These are phyloP conservation scores for Schoenoplectus tabernaemontani DNA, from an alignment of 202 grass and related monocot species.

Conservation along the genomic window DNA sequence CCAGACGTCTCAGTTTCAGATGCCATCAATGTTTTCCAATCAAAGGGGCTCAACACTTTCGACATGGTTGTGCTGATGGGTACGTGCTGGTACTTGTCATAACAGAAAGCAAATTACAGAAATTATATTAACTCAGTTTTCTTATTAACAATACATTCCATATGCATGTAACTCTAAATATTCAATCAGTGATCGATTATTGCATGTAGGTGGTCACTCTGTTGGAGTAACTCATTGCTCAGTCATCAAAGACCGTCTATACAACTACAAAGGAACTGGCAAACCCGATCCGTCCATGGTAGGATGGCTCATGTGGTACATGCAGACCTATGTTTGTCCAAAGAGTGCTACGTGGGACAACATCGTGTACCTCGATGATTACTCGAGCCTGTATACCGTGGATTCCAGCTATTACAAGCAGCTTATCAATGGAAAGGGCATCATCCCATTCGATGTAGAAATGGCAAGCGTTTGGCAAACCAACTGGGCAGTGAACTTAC, in stretches of 20 bases:
- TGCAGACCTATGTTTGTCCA: slow-evolving; percentile 40
- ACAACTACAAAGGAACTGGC: slow-evolving; percentile 31
- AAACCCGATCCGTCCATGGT: slow-evolving; percentile 37
- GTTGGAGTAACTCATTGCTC: slow-evolving; percentile 60
- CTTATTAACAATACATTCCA: neutral
- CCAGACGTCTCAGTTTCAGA: slow-evolving; percentile 21
- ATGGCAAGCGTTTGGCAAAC: slow-evolving; percentile 27
- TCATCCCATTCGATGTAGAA: slow-evolving; percentile 41
- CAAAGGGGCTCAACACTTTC: slow-evolving; percentile 24
- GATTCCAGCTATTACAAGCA: slow-evolving; percentile 48
- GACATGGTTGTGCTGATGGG: slow-evolving; percentile 47
- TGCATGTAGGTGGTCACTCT: slow-evolving; percentile 42
- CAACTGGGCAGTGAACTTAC: slow-evolving; percentile 18
- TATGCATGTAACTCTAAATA: no score
- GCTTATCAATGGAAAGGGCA: slow-evolving; percentile 19
- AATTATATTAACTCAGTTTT: no score
- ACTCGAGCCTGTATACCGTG: slow-evolving; percentile 26
- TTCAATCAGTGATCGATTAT: no score
- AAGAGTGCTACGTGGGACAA: slow-evolving; percentile 25
- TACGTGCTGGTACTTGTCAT: neutral
- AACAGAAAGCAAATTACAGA: no score
- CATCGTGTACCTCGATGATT: slow-evolving; percentile 42
- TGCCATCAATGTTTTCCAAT: slow-evolving; percentile 22
- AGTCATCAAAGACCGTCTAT: slow-evolving; percentile 34
- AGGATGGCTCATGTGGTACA: neutral